These are phyloP conservation scores for Bretschneidera sinensis DNA, from an alignment of 345 rosid genomes.

Conservation along the genomic window DNA sequence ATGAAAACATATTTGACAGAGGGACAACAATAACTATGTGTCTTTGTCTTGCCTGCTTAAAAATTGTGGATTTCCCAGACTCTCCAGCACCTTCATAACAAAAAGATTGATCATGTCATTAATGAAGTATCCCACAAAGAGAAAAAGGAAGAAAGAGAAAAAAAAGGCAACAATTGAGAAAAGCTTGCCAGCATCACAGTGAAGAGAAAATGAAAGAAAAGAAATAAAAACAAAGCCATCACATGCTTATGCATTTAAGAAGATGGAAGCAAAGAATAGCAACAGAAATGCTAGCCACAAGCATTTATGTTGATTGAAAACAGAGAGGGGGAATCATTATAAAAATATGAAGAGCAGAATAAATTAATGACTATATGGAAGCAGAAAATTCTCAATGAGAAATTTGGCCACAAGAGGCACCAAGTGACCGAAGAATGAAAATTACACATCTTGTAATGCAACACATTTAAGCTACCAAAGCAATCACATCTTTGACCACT, in stretches of 20 bases:
- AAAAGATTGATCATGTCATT: constrained; percentile 10
- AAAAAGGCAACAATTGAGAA: not conserved
- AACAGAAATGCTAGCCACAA: not conserved
- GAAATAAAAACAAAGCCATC: constrained; percentile 3
- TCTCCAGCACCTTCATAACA: constrained; percentile 83
- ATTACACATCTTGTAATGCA: not conserved
- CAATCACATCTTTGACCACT: not conserved
- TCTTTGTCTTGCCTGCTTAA: constrained; percentile 75
- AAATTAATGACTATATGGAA: too few species aligned
- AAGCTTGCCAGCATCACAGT: not conserved
- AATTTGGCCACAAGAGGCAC: not conserved
- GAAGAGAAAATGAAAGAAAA: not conserved
- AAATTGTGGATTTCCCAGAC: constrained; percentile 97
- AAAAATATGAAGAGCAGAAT: too few species aligned
- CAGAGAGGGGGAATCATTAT: not conserved
- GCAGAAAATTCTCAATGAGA: not conserved
- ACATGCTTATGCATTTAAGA: not conserved
- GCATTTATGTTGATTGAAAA: not conserved
- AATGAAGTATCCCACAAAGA: not conserved
- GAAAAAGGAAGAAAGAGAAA: not conserved
- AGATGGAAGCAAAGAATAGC: not conserved
- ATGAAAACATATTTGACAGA: not conserved
- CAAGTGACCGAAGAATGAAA: not conserved
- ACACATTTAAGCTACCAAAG: not conserved
- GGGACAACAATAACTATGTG: not conserved